Base-by-base conservation (phyloP, 192 early-diverging fungal species). In the Radiomyces spectabilis region DNA sequence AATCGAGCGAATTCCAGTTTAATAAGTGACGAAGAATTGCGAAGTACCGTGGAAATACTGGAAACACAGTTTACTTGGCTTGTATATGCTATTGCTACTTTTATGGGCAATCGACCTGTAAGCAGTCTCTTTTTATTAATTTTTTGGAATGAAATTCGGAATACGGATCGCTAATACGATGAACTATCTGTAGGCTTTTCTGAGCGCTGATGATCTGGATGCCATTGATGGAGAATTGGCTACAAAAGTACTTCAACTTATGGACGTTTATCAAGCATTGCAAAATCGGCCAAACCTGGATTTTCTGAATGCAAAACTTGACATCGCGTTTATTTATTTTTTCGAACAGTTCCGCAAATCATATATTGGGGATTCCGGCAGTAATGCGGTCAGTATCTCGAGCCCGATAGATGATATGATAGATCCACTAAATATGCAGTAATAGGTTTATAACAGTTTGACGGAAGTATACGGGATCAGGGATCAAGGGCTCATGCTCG, bases 51-150 rank as follows among this genome's bases (percentile, higher is more conserved):
- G 12, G 57, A 61, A 3, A 51, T 78, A 3, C 62, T 75, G 10
- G 80, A 87, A 52, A 77, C 68, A 34, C 85, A 91, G 64, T 73
- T 93, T 55, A 81, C 89, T 0, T 93, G 87, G 88, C 65, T 91
- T 18, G 79, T 91, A 13, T 92, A 94, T 39, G 79, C 87, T 10
- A 83, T 84, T 34, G 83, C 81, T 7, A 70, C 75, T 37, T 79
- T 79, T 51, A 68, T 94, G 32, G 81, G 83, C 4, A 83, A 75
- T 10, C 63, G 92, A 33, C 79, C 81, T 34, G 74, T 76, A 76
- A 51, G 69, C 5, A 32, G 1, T 5, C 3, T 32, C 12, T 53
- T 26, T 68, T 40, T n/a, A n/a, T n/a, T n/a, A n/a, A n/a, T n/a
- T n/a, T n/a, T n/a, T n/a, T n/a, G n/a, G n/a, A n/a, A n/a, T n/a